Percentiles rank a stretch among this genome's conserved stretches.
These are phyloP conservation scores for Penicillium roqueforti DNA, from an alignment of 495 filamentous ascomycete species.

Conservation along the genomic window DNA sequence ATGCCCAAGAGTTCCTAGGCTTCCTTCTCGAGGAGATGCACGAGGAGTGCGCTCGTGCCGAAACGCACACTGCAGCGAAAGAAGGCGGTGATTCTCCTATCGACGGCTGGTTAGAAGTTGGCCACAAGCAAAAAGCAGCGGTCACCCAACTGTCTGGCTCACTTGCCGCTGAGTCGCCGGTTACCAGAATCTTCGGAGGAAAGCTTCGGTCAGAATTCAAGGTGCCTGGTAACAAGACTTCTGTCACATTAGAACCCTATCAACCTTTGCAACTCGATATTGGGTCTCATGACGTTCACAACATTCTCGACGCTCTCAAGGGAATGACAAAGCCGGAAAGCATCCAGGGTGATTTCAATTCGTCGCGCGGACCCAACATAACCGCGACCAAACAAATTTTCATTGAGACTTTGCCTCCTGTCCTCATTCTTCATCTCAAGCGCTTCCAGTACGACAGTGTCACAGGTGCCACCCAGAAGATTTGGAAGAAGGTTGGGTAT, in stretches of 20 bases:
- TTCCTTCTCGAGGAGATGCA: constrained; percentile 91
- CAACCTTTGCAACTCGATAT: constrained; percentile 96
- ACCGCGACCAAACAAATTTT: constrained; percentile 89
- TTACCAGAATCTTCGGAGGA: constrained; percentile 93
- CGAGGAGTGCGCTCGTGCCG: constrained; percentile 80
- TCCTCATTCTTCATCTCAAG: constrained; percentile 92
- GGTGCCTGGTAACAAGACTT: constrained; percentile 81
- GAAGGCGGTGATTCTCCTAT: constrained; percentile 38
- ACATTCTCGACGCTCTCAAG: constrained; percentile 87
- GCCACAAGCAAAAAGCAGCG: constrained; percentile 80
- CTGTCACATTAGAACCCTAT: constrained; percentile 88
- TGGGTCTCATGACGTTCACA: constrained; percentile 73
- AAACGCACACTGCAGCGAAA: constrained; percentile 50
- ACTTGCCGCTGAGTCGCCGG: constrained; percentile 66
- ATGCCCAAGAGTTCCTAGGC: constrained; percentile 95
- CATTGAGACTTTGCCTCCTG: constrained; percentile 87
- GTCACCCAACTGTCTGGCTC: constrained; percentile 84
- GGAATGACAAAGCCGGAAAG: constrained; percentile 78
- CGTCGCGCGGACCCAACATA: constrained; percentile 69
- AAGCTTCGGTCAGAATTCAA: constrained; percentile 85
- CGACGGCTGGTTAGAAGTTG: constrained; percentile 88
- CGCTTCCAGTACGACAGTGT: constrained; percentile 91
- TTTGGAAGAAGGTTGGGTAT: constrained; percentile 97
- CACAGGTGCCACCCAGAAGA: constrained; percentile 86
- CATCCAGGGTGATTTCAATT: constrained; percentile 82